Evolutionary conservation across 106 monocot species (phyloP).

Genomic region (Platanthera guangdongensis): DNA sequence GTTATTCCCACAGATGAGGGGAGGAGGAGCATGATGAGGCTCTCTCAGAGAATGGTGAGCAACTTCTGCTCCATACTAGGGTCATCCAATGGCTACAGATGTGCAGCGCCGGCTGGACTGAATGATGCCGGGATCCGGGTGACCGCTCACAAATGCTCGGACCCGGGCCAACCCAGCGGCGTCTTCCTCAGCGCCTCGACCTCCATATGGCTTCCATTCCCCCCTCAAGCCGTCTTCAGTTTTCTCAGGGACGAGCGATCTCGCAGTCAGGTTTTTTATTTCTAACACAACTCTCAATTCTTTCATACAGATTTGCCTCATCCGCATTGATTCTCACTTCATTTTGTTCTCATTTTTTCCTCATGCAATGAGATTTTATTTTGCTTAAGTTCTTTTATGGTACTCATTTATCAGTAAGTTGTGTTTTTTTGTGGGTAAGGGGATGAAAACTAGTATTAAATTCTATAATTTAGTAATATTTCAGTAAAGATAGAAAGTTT

Average conservation of each 20-base stretch:
- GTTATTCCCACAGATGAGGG: constrained; percentile 36
- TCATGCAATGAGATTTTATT: not conserved
- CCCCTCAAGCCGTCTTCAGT: constrained; percentile 36
- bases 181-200: constrained; percentile 49
- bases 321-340: not conserved
- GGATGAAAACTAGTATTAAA: too few species aligned
- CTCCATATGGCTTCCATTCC: constrained; percentile 52
- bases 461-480: too few species aligned
- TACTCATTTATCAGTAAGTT: too few species aligned
- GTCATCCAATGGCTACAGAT: constrained; percentile 28
- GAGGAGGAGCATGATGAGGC: constrained; percentile 64
- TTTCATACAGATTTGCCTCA: not conserved
- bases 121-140: constrained; percentile 51
- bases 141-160: constrained; percentile 27
- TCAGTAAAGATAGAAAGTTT: too few species aligned
- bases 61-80: constrained; percentile 49
- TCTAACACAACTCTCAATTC: not conserved
- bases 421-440: too few species aligned
- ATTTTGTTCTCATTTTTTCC: not conserved
- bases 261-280: constrained; percentile 35
- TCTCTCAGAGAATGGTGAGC: constrained; percentile 65
- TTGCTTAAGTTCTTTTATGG: not conserved
- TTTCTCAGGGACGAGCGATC: constrained; percentile 44
- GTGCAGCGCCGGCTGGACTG: constrained; percentile 34
- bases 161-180: constrained; percentile 34